Base-by-base conservation (phyloP, 148 eudicot species). In the Chenopodium berlandieri region DNA sequence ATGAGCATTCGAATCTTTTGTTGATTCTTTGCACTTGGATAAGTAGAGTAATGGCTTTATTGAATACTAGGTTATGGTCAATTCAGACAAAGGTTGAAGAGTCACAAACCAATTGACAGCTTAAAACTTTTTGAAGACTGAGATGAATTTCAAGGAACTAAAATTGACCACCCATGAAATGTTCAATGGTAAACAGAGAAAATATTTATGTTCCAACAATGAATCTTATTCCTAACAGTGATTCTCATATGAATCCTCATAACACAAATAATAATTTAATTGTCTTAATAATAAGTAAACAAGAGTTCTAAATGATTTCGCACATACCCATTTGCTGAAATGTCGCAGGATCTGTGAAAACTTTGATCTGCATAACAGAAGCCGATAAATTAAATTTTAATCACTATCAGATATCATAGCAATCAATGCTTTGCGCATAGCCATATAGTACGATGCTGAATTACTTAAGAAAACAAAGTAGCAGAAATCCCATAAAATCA, bases 261-360 rank as follows among this genome's bases (percentile, higher is more conserved):
- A 75, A 67, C 69, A 46, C 30, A 40, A 82, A 5, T 66, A 70
- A 80, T 64, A 70, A 62, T 48, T 13, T 54, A 68, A 63, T 40
- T 40, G 44, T 40, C 44, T 40, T 40, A 40, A 40, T 40, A 40
- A 40, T 40, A 40, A 40, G 44, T 40, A 63, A 68, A 74, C 25
- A 63, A 31, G 74, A 46, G 58, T 20, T 37, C 72, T 11, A 73
- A 30, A 72, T n/a, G n/a, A 72, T 12, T 32, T 68, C 78, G 70
- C 31, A 78, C 89, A 81, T 90, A 96, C 99, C 99, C 91, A 96
- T 88, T 75, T 89, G 83, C 75, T 74, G 91, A 77, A 90, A 89
- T 25, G 92, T 90, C 81, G 90, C 99, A 9, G 88, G 65, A 83
- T 97, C 98, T 30, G 97, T 84, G 80, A 90, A 94, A 20, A 97